Base-by-base conservation (phyloP, 768 basidiomycete genomes). In the Serendipita vermifera region DNA sequence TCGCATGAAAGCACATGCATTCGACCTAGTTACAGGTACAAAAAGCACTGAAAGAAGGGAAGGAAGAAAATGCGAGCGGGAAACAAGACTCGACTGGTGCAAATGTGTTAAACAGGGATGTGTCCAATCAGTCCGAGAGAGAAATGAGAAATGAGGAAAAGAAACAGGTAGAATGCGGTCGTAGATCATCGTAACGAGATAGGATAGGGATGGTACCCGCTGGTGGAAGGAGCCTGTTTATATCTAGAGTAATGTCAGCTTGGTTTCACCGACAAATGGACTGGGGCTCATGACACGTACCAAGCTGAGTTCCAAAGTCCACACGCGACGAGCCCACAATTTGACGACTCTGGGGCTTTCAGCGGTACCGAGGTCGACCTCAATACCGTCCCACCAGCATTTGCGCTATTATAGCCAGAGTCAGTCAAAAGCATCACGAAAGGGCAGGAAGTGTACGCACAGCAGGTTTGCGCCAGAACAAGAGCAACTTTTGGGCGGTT, bases 381-480 rank as follows among this genome's bases (percentile, higher is more conserved):
- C 91, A 35, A 92, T 75, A 9, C 94, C 94, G 63, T 99, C 96
- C 96, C 96, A 99, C 96, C 96, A 99, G 71, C 94, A 98, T 73
- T 99, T 98, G 38, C 96, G 77, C 93, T 97, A 61, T 13, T 38
- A 22, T 5, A 46, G 43, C n/a, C 57, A 59, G 27, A 20, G 43
- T 17, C 27, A 51, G 56, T 13, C 7, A 17, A 56, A 59, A 48
- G 60, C 38, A 38, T 55, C 22, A 59, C 39, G 26, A 51, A 51
- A 51, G 20, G 38, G n/a, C 57, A 14, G 57, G 55, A 39, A 17
- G 60, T 59, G 33, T 15, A 80, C 91, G 62, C 70, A 96, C 94
- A n/a, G 96, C 96, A 39, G 96, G 96, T 69, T 99, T 99, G 67
- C 96, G 77, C 96, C 96, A 99, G 76, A 99, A 99, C 36, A 99